Evolutionary conservation across 2,329 filamentous ascomycete genomes (phyloP), one percentile per base, ranked within the genome.

Genomic region (Tolypocladium pustulatum): DNA sequence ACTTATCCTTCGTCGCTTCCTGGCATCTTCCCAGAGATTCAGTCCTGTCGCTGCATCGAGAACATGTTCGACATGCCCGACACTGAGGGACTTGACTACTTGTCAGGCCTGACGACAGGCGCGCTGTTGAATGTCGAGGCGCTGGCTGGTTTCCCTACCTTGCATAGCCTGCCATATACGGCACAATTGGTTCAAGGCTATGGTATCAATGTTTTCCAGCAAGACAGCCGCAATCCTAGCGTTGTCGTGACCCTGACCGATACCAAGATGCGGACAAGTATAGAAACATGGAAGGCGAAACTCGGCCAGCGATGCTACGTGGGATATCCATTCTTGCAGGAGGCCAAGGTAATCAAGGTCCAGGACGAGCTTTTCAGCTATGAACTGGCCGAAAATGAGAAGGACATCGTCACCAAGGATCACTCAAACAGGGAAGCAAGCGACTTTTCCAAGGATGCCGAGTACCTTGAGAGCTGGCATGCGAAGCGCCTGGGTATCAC

Each of bases 281-380:
- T 86, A 27, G 85, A 89, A 64, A 76, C 83, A 58, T 92, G 92
- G 58, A 90, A 91, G 70, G 75, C 78, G 55, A 93, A 91, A 69
- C 81, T 99, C 52, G 93, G 92, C 52, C 83, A 93, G 72, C 86
- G 87, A 61, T 92, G 96, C 60, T 91, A 91, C 69, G 89, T 97
- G 61, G 92, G 93, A 41, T 99, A 96, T 68, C 94, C 94, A 1
- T 99, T 97, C 76, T 76, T 99, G 63, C 90, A 96, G 66, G 95
- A 99, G 75, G 94, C 90, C 57, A 93, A 93, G 75, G 86, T 99
- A 36, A 81, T 90, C 56, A 87, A 86, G 58, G 90, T 97, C 1
- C 93, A 91, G 1, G 94, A 99, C 69, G 93, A 97, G 71, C 79
- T 97, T 34, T 97, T 97, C 70, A 88, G 89, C 66, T 99, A 97